phyloP scores from a whole-genome alignment of 129 eudicot species.

The Lactuca sativa region DNA sequence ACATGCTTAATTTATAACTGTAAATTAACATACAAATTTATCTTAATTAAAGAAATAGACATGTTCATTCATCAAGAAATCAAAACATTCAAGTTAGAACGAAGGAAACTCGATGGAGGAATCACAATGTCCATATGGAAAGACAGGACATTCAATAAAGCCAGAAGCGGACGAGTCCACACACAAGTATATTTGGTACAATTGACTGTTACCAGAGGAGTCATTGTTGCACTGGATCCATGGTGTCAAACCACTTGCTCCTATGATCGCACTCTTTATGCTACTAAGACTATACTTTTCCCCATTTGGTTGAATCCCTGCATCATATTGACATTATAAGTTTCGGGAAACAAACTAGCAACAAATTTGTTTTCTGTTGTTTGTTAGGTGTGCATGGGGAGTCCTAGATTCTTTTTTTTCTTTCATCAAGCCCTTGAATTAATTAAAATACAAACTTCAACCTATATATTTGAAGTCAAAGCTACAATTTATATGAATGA shows the following conservation, averaged over 20 bases:
- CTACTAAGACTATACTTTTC: slow-evolving; percentile 34
- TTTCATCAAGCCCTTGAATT: too few species aligned
- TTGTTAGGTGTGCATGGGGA: too few species aligned
- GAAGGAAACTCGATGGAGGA: slow-evolving; percentile 50
- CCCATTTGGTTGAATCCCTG: slow-evolving; percentile 64
- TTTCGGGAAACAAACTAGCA: background rate
- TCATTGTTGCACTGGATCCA: slow-evolving; percentile 66
- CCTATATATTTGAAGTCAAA: too few species aligned
- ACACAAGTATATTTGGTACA: slow-evolving; percentile 67
- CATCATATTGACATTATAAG: background rate
- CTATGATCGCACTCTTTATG: slow-evolving; percentile 48
- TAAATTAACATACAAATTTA: background rate
- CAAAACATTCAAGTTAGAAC: slow-evolving; percentile 28
- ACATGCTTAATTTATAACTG: too few species aligned
- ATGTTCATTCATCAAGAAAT: background rate
- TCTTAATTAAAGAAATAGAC: background rate
- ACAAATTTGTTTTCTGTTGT: background rate
- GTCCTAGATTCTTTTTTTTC: too few species aligned
- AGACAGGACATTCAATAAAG: slow-evolving; percentile 59
- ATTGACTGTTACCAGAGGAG: slow-evolving; percentile 48
- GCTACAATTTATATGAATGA: background rate
- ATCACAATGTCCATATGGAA: slow-evolving; percentile 58
- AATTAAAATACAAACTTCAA: too few species aligned
- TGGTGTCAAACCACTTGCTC: slow-evolving; percentile 50
- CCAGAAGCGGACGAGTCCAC: slow-evolving; percentile 50